A percentile compares a stretch with the other conserved stretches of the same genome.
Conservation (phyloP, 169 alveolate genomes). For the Cryptosporidium meleagridis region DNA sequence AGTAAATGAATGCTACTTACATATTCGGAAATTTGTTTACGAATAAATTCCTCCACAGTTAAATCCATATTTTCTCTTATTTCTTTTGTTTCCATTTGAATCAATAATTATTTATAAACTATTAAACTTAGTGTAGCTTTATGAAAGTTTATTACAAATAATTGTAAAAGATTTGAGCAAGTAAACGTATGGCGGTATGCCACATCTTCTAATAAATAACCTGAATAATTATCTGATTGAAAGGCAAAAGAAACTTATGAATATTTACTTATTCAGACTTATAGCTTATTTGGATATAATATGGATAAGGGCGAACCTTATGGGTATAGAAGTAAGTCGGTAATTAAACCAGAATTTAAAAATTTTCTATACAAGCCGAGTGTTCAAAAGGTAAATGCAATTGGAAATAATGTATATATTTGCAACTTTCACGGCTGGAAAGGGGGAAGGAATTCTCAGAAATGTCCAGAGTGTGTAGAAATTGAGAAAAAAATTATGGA, state of each 20-base stretch:
- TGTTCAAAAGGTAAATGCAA: neutral
- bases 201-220: neutral
- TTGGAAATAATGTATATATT: neutral
- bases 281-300: neutral
- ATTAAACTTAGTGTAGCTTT: neutral
- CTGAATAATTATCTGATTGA: neutral
- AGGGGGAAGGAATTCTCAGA: constrained; percentile 51
- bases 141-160: neutral
- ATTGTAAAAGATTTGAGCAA: neutral
- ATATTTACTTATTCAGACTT: neutral
- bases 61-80: constrained; percentile 18
- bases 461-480: constrained; percentile 70
- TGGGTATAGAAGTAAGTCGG: constrained; percentile 14
- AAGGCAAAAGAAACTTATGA: constrained; percentile 20
- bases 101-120: neutral
- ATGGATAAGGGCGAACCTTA: constrained; percentile 19
- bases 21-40: neutral
- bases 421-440: constrained; percentile 73
- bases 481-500: constrained; percentile 34
- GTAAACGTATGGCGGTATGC: constrained; percentile 17
- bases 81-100: constrained; percentile 9
- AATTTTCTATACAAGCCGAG: constrained; percentile 1
- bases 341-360: constrained; percentile 5
- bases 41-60: constrained; percentile 67
- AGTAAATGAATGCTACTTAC: constrained; percentile 19